phyloP scores from a whole-genome alignment of 2,329 filamentous ascomycete genomes.

The Beauveria scarabaeidicola region DNA sequence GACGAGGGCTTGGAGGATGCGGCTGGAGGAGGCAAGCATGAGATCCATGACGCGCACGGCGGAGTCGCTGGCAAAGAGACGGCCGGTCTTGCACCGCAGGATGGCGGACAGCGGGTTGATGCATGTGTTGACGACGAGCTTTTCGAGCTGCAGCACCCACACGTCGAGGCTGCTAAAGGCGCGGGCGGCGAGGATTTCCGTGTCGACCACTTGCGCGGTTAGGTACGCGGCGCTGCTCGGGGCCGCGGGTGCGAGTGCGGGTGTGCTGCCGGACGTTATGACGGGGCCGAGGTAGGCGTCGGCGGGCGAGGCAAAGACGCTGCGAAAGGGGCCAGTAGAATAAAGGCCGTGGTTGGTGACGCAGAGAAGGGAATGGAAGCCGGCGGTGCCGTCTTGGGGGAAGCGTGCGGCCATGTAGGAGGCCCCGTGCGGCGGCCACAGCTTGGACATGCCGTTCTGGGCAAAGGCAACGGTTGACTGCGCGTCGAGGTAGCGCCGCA shows the following conservation, averaged over 20 bases:
- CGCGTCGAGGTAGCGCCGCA: slow-evolving; percentile 53
- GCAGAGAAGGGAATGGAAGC: slow-evolving; percentile 66
- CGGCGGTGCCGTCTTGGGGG: slow-evolving; percentile 15
- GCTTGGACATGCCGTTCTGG: slow-evolving; percentile 77
- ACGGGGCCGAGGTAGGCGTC: slow-evolving; percentile 41
- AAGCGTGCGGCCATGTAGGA: slow-evolving; percentile 36
- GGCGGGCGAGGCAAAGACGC: slow-evolving; percentile 43
- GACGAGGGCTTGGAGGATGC: slow-evolving; percentile 62
- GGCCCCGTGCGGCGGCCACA: slow-evolving; percentile 45
- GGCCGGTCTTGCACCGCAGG: slow-evolving; percentile 69
- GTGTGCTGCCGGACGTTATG: slow-evolving; percentile 14
- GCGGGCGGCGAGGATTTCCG: slow-evolving; percentile 35
- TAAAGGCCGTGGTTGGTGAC: slow-evolving; percentile 50
- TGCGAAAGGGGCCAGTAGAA: slow-evolving; percentile 41
- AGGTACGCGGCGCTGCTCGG: slow-evolving; percentile 26
- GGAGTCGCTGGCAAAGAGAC: slow-evolving; percentile 51
- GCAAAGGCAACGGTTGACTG: slow-evolving; percentile 70
- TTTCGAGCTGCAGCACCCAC: slow-evolving; percentile 67
- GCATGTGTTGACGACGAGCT: slow-evolving; percentile 70
- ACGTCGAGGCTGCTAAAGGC: slow-evolving; percentile 35
- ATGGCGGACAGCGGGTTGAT: slow-evolving; percentile 82
- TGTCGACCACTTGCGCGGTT: slow-evolving; percentile 30
- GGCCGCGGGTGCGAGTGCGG: neutral
- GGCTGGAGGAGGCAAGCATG: slow-evolving; percentile 65
- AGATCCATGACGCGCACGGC: slow-evolving; percentile 51